phyloP scores from a whole-genome alignment of 1,284 basidiomycete genomes.

The Ceratobasidium sp. region DNA sequence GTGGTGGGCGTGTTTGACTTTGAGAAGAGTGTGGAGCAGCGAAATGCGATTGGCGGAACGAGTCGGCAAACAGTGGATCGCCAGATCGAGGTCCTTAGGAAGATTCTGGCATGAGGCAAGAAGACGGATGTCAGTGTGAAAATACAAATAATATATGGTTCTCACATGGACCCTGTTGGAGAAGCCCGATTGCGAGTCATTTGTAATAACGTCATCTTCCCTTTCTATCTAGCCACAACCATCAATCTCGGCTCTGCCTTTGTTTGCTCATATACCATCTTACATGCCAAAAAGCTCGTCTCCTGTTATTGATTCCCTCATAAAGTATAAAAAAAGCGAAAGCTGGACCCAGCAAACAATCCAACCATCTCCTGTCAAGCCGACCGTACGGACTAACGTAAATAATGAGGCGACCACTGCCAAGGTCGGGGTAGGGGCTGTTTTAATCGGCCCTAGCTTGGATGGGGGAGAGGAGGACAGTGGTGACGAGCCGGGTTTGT shows the following conservation, averaged over 20 bases:
- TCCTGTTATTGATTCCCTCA: background rate
- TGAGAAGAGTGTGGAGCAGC: slow-evolving; percentile 93
- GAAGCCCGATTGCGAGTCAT: background rate
- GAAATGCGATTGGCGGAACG: slow-evolving; percentile 92
- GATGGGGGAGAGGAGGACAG: slow-evolving; percentile 9
- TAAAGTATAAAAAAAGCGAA: slow-evolving; percentile 2
- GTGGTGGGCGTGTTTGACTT: slow-evolving; percentile 88
- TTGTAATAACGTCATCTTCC: background rate
- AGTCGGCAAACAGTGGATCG: slow-evolving; percentile 85
- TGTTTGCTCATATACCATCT: slow-evolving; percentile 14
- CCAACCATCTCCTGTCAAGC: background rate
- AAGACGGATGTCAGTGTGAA: background rate
- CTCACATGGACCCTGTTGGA: slow-evolving; percentile 8
- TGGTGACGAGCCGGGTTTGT: too few species aligned
- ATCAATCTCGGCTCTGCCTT: background rate
- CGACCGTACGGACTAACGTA: background rate
- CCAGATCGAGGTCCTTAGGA: slow-evolving; percentile 80
- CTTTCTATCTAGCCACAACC: background rate
- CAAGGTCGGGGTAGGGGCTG: background rate
- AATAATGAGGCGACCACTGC: too few species aligned
- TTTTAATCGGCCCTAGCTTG: slow-evolving; percentile 14
- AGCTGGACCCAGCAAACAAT: slow-evolving; percentile 14
- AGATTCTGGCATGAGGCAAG: slow-evolving; percentile 56
- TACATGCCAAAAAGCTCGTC: slow-evolving; percentile 20
- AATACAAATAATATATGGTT: too few species aligned